Base-by-base conservation (phyloP, 108 stramenopile species). In the Discostella stelligeroides region DNA sequence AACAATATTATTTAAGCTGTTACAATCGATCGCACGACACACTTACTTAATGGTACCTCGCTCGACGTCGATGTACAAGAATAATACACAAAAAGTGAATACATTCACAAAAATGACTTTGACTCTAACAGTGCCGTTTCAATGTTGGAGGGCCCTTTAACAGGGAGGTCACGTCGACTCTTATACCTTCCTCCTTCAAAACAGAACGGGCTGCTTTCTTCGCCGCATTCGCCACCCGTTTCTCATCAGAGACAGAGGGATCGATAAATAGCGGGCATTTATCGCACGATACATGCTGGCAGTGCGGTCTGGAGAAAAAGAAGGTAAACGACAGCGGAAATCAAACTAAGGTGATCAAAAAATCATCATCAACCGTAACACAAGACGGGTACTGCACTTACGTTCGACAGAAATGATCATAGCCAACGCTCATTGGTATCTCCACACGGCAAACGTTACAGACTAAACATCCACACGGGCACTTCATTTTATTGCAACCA, bases 401-500 rank as follows among this genome's bases (percentile, higher is more conserved):
- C 18, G 37, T 79, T 55, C 94, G 89, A 58, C 94, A 95, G 68
- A 95, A 92, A 65, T 95, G 94, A 11, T 79, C 24, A 61, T 95
- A 95, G 1, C 72, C 82, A 27, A 86, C 74, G 13, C 40, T 50
- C 34, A 76, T 71, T 4, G 68, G 63, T 10, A 95, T 81, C 37
- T 76, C 69, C 51, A 68, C 56, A 2, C 90, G 73, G 66, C 96
- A 97, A 13, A 95, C 60, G 72, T 97, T 95, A 63, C 96, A 97
- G 27, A 83, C 73, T 23, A 68, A 66, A 3, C 63, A 62, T 25
- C 91, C 89, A 63, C 96, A 97, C 34, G 82, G 65, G 65, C 94
- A 92, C 17, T 83, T 90, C 85, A 97, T 92, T 65, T 93, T 92
- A 81, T 92, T 92, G 73, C 95, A 91, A 1, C 90, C 93, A 48